A percentile compares a stretch with the other conserved stretches of the same genome.
These are phyloP conservation scores for Pythium phragmiticola DNA, from an alignment of 352 stramenopile species.

Conservation along the genomic window DNA sequence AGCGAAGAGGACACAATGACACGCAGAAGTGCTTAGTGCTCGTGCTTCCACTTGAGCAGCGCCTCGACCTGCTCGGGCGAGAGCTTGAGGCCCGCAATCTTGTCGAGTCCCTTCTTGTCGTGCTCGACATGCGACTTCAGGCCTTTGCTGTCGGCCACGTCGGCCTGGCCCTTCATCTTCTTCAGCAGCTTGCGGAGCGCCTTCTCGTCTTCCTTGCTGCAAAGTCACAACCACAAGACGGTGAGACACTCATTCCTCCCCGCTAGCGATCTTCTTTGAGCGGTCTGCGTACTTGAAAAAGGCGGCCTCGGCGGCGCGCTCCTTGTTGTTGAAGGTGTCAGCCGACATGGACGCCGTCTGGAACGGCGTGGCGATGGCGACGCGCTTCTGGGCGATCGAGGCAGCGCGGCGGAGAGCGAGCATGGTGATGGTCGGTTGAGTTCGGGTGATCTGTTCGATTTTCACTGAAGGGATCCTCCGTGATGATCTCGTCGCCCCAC, in stretches of 20 bases:
- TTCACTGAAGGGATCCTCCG: background rate
- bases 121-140: conserved; percentile 72
- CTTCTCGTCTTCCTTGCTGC: conserved; percentile 88
- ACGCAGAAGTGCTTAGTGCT: conserved; percentile 49
- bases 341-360: conserved; percentile 45
- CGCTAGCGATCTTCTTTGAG: background rate
- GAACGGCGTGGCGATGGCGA: conserved; percentile 39
- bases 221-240: background rate
- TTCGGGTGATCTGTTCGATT: background rate
- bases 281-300: conserved; percentile 81
- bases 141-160: conserved; percentile 56
- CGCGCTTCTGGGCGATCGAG: conserved; percentile 43
- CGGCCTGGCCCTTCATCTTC: conserved; percentile 85
- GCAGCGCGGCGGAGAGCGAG: conserved; percentile 63
- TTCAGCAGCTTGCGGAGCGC: conserved; percentile 82
- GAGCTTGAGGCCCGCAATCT: conserved; percentile 62
- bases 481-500: conserved; percentile 8
- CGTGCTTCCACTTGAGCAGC: conserved; percentile 90
- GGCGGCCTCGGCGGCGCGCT: conserved; percentile 67
- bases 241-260: background rate
- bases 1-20: background rate
- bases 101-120: conserved; percentile 72
- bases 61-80: conserved; percentile 66
- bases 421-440: conserved; percentile 34
- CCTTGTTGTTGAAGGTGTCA: conserved; percentile 60